Evolutionary conservation across 1,284 basidiomycete species (phyloP).

Genomic region (Irpex sp.): DNA sequence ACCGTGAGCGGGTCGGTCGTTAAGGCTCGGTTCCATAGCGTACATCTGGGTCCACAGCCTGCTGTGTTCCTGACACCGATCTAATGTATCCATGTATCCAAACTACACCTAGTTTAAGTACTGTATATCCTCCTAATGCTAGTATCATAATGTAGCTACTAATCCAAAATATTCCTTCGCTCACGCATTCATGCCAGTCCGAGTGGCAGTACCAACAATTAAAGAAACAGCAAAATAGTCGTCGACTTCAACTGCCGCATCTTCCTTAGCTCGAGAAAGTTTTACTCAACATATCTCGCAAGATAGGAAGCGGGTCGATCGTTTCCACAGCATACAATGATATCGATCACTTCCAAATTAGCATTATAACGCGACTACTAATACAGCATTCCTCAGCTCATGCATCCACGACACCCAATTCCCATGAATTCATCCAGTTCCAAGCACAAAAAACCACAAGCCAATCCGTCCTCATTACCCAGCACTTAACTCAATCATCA

Average conservation of each 20-base stretch:
- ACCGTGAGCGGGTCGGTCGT: background rate
- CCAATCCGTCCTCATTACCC: too few species aligned
- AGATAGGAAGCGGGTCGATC: too few species aligned
- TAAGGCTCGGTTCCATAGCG: background rate
- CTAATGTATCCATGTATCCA: background rate
- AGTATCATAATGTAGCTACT: background rate
- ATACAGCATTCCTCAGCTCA: too few species aligned
- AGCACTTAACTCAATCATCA: conserved; percentile 25
- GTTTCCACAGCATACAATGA: too few species aligned
- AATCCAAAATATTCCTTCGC: background rate
- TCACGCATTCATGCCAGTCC: background rate
- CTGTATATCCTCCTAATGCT: background rate
- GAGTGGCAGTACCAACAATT: too few species aligned
- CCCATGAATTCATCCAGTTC: too few species aligned
- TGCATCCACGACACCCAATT: too few species aligned
- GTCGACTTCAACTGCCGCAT: conserved; percentile 47
- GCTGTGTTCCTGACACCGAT: background rate
- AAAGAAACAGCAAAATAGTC: background rate
- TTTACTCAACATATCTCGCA: too few species aligned
- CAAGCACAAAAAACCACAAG: too few species aligned
- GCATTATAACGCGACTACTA: too few species aligned
- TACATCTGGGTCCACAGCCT: background rate
- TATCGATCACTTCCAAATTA: too few species aligned
- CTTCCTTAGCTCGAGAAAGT: conserved; percentile 44
- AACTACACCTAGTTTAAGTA: background rate